phyloP scores from a whole-genome alignment of 2,329 filamentous ascomycete species.

The Exophiala xenobiotica region DNA sequence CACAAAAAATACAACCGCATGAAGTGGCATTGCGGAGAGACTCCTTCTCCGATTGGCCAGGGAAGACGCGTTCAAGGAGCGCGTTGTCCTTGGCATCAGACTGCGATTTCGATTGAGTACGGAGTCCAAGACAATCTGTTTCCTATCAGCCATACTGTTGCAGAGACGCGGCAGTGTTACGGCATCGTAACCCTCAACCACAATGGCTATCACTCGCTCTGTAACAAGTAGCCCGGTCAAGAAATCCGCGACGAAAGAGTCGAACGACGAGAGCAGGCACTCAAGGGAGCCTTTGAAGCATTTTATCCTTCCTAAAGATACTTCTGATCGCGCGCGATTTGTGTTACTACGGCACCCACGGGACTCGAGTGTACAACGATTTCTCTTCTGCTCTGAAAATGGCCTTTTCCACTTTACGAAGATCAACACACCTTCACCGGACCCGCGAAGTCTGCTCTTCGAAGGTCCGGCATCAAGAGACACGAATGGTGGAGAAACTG shows the following conservation, averaged over 20 bases:
- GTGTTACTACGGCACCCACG: slow-evolving; percentile 57
- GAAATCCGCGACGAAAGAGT: slow-evolving; percentile 7
- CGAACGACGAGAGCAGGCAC: slow-evolving; percentile 13
- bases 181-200: too few species aligned
- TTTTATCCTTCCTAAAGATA: slow-evolving; percentile 57
- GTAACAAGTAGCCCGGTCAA: slow-evolving; percentile 26
- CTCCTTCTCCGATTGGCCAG: slow-evolving; percentile 17
- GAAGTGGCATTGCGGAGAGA: slow-evolving; percentile 7
- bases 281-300: slow-evolving; percentile 47
- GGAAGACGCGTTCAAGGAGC: slow-evolving; percentile 11
- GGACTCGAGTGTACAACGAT: slow-evolving; percentile 49
- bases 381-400: slow-evolving; percentile 58
- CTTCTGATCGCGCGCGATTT: slow-evolving; percentile 55
- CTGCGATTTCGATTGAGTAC: neutral
- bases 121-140: too few species aligned
- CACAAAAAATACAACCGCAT: neutral
- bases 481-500: slow-evolving; percentile 18
- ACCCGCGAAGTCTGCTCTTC: slow-evolving; percentile 57
- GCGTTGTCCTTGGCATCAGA: slow-evolving; percentile 5
- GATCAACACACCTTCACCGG: slow-evolving; percentile 51
- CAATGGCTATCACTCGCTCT: slow-evolving; percentile 25
- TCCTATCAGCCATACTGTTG: neutral
- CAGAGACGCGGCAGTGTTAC: too few species aligned
- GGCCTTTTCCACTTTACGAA: slow-evolving; percentile 63
- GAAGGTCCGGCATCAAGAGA: slow-evolving; percentile 29